A percentile compares a stretch with the other conserved stretches of the same genome.
Conservation (phyloP, 2,329 filamentous ascomycete genomes). For the Coccinonectria pachysandricola region DNA sequence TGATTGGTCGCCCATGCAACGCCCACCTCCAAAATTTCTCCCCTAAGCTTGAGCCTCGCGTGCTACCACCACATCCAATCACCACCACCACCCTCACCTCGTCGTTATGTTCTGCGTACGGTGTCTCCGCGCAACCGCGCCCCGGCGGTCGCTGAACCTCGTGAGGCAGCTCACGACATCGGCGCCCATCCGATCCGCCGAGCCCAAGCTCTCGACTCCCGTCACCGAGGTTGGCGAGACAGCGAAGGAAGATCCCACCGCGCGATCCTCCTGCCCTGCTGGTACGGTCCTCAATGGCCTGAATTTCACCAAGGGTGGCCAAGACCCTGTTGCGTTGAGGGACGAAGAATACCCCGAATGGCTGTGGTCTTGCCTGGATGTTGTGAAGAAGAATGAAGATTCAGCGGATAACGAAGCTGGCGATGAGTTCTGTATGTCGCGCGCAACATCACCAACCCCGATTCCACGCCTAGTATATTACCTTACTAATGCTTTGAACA, state of each 20-base stretch:
- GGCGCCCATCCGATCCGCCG: conserved; percentile 25
- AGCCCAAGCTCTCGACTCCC: conserved; percentile 28
- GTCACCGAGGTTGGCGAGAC: conserved; percentile 22
- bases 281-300: conserved; percentile 64
- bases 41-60: conserved; percentile 14
- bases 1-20: conserved; percentile 18
- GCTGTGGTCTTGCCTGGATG: conserved; percentile 65
- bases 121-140: conserved; percentile 37
- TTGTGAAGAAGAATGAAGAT: conserved; percentile 42
- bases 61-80: conserved; percentile 16
- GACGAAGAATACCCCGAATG: conserved; percentile 72
- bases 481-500: conserved; percentile 8
- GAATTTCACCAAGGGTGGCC: conserved; percentile 65
- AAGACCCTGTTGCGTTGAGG: conserved; percentile 62
- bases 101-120: conserved; percentile 32
- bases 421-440: conserved; percentile 67
- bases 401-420: conserved; percentile 46
- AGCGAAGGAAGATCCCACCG: conserved; percentile 19
- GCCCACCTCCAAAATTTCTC: conserved; percentile 21
- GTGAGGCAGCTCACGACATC: conserved; percentile 32
- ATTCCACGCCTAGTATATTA: background rate
- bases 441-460: background rate
- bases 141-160: conserved; percentile 20
- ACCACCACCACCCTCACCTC: conserved; percentile 7
- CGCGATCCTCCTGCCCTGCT: conserved; percentile 46